Conservation (phyloP, 305 asterid genomes). For the Rubia tinctorum region DNA sequence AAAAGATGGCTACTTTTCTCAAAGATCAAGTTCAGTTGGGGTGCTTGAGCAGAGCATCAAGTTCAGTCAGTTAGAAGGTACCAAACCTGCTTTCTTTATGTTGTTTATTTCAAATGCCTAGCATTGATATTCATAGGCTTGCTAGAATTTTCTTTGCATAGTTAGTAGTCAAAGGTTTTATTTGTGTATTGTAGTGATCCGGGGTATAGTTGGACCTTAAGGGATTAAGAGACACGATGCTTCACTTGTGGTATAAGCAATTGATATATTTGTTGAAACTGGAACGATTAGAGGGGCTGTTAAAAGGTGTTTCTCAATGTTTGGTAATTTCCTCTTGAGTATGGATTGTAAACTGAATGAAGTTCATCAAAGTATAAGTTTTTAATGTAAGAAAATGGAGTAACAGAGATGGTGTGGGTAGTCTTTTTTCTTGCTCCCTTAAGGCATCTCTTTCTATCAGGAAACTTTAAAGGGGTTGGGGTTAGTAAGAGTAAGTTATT, state of each 20-base stretch:
- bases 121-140: background rate
- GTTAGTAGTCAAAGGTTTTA: background rate
- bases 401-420: background rate
- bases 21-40: constrained; percentile 85
- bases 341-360: background rate
- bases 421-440: background rate
- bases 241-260: background rate
- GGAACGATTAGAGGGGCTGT: background rate
- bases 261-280: background rate
- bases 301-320: too few relatives aligned
- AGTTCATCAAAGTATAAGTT: background rate
- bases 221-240: background rate
- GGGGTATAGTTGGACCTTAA: background rate
- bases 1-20: constrained; percentile 77
- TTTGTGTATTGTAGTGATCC: background rate
- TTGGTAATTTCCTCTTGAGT: background rate
- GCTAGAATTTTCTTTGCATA: background rate
- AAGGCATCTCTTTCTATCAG: background rate
- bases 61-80: constrained; percentile 75
- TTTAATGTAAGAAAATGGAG: background rate
- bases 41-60: constrained; percentile 77
- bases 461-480: background rate
- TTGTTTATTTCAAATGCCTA: background rate
- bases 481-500: background rate
- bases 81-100: constrained; percentile 2